Conservation (phyloP, 2,329 filamentous ascomycete species). For the Phaeophleospora eucalypticola region DNA sequence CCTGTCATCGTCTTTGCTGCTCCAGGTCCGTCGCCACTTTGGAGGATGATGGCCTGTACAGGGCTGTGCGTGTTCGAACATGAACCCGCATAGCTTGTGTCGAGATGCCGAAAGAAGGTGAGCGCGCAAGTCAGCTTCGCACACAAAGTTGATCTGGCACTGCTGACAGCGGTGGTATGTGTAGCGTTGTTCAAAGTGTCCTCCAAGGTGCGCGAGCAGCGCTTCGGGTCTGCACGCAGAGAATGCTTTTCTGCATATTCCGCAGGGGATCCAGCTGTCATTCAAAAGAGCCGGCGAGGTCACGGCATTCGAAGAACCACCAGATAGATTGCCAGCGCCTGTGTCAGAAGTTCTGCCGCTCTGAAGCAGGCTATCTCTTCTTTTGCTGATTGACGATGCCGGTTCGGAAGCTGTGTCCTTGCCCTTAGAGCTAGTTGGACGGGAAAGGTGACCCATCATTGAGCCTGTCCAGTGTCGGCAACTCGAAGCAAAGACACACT, state of each 20-base stretch:
- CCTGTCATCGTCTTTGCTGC: constrained; percentile 6
- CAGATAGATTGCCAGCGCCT: not conserved
- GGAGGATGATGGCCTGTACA: constrained; percentile 23
- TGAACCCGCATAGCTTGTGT: constrained; percentile 17
- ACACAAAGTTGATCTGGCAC: constrained; percentile 20
- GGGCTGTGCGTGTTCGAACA: constrained; percentile 15
- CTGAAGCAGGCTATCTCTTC: not conserved
- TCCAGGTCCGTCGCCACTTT: not conserved
- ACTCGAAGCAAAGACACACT: not conserved
- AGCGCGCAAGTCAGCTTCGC: constrained; percentile 13
- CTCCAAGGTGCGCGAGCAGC: constrained; percentile 4
- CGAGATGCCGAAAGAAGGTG: constrained; percentile 9
- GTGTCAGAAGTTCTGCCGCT: not conserved
- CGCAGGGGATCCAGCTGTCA: constrained; percentile 1
- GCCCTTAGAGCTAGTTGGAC: not conserved
- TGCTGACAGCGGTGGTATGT: constrained; percentile 8
- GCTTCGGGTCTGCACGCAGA: constrained; percentile 1
- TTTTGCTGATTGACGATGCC: not conserved
- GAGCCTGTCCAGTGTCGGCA: not conserved
- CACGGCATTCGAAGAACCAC: not conserved
- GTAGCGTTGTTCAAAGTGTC: constrained; percentile 7
- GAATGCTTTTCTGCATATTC: constrained; percentile 9
- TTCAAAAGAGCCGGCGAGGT: no score
- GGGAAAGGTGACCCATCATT: not conserved
- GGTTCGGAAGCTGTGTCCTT: not conserved